Evolutionary conservation across 208 protist genomes (phyloP), one percentile per base, ranked within the genome.

Genomic region (Leishmania aethiopica): DNA sequence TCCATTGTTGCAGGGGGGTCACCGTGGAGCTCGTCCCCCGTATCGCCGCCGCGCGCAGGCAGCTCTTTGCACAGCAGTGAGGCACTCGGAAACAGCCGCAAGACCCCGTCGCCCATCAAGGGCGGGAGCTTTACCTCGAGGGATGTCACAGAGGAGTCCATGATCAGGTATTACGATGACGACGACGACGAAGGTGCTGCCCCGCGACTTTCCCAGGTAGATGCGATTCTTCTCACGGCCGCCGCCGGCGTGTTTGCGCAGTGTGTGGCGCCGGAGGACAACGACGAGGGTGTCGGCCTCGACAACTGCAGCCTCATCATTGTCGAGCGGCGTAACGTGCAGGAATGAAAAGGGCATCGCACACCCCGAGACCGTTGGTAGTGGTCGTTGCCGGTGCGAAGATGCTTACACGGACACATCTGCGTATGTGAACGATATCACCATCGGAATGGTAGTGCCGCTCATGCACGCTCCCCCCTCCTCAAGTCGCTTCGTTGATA

Each of bases 251-350:
- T 96, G 15, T 92, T 96, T 78, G 91, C 91, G 45, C 93, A 94
- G 85, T 94, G 91, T 70, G 89, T 96, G 32, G 93, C 93, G 6
- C 90, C 91, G 19, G 83, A 53, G 35, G 91, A 94, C 75, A 96
- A 96, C 82, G 90, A 92, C 51, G 93, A 91, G 60, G 91, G 91
- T n/a, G 87, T 96, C 49, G 93, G 93, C 0, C 83, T 96, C 69
- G 93, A 96, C 78, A 96, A 96, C 88, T 93, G 89, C 81, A 92
- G 86, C 67, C 81, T 96, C 59, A 92, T 96, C 69, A 28, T 96
- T 11, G 79, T 94, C 72, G 90, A 96, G 83, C 88, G 84, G n/a
- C 84, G 89, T 15, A 84, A 80, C 70, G 75, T 84, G 57, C 81
- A 84, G 70, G 81, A 84, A 49, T 84, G 60, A 78, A 1, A 19